phyloP scores from a whole-genome alignment of 2,329 filamentous ascomycete genomes.

The Pseudophaeomoniella oleicola region DNA sequence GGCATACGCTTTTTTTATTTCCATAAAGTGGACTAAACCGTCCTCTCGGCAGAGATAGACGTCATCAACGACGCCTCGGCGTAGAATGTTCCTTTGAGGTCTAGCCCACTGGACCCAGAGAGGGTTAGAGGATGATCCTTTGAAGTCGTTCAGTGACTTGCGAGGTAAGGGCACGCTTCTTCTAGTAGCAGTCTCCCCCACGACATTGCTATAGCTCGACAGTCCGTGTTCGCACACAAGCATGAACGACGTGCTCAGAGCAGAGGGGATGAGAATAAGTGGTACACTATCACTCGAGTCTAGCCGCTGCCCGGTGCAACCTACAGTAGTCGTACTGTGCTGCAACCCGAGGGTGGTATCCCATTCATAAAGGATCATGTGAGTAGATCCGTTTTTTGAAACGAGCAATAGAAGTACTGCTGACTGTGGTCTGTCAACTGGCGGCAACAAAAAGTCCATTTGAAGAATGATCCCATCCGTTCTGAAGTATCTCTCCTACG shows the following conservation, averaged over 20 bases:
- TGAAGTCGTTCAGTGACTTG: conserved; percentile 4
- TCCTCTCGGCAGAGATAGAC: conserved; percentile 84
- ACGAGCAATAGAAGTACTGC: conserved; percentile 62
- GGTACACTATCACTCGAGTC: conserved; percentile 38
- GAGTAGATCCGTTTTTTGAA: conserved; percentile 26
- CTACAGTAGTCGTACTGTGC: conserved; percentile 7
- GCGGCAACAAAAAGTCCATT: conserved; percentile 72
- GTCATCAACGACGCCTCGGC: conserved; percentile 53
- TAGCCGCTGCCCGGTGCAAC: conserved; percentile 16
- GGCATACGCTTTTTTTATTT: conserved; percentile 36
- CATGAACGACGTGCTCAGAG: conserved; percentile 55
- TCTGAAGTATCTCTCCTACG: conserved; percentile 30
- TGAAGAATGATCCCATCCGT: conserved; percentile 66
- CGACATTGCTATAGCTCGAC: conserved; percentile 28
- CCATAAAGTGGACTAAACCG: conserved; percentile 59
- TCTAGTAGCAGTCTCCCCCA: conserved; percentile 12
- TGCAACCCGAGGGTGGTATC: conserved; percentile 23
- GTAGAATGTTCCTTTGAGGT: conserved; percentile 51
- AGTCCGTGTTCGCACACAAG: conserved; percentile 49
- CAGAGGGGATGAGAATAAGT: conserved; percentile 57
- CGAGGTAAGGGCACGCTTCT: conserved; percentile 11
- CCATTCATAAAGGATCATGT: conserved; percentile 38
- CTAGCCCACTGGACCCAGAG: conserved; percentile 78
- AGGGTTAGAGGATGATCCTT: conserved; percentile 23
- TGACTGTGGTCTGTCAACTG: conserved; percentile 48